Conservation (phyloP, 2,329 filamentous ascomycete species). For the Colletotrichum sp. region DNA sequence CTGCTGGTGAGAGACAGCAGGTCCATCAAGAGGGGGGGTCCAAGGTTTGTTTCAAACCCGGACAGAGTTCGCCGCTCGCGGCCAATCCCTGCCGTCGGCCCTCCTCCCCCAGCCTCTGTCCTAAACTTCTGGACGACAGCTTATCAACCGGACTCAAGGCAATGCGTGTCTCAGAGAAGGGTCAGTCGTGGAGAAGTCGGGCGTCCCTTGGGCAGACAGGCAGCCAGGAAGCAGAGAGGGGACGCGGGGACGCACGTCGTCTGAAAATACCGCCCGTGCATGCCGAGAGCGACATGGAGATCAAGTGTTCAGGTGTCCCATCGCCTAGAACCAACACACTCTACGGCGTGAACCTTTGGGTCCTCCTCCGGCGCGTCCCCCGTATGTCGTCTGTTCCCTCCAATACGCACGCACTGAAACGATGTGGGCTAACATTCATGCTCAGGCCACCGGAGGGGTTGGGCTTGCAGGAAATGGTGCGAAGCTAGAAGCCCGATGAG, state of each 20-base stretch:
- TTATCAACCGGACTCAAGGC: conserved; percentile 10
- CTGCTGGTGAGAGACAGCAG: not conserved
- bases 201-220: not conserved
- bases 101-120: not conserved
- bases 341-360: not conserved
- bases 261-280: not conserved
- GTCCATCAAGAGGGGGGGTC: not conserved
- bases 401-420: conserved; percentile 21
- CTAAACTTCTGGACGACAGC: conserved; percentile 16
- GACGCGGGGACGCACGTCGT: conserved; percentile 1
- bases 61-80: conserved; percentile 6
- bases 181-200: not conserved
- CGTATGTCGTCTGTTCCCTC: not conserved
- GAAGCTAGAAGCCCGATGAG: not conserved
- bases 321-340: not conserved
- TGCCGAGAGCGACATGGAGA: not conserved
- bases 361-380: not conserved
- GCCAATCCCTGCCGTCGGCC: not conserved
- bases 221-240: not conserved
- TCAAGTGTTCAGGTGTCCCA: not conserved
- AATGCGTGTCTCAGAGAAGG: conserved; percentile 11
- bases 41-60: conserved; percentile 21
- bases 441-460: conserved; percentile 14
- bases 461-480: not conserved
- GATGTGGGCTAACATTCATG: not conserved